phyloP scores from a whole-genome alignment of 441 rosid species.

The Populus hybrid region DNA sequence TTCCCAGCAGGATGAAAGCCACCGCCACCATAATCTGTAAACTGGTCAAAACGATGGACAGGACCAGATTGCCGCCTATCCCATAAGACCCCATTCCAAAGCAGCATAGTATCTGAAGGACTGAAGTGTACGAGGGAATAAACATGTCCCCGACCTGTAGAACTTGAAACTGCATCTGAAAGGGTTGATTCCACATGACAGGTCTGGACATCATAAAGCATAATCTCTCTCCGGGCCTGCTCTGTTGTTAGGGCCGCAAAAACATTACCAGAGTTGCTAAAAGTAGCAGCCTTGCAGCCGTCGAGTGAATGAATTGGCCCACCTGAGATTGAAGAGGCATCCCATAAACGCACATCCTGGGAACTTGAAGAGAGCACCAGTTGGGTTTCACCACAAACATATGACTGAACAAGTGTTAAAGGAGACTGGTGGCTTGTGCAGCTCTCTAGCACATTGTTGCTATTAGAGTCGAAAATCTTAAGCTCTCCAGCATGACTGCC shows the following conservation, averaged over 20 bases:
- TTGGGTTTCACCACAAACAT: constrained; percentile 56
- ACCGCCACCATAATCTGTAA: constrained; percentile 96
- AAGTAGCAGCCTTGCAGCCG: constrained; percentile 88
- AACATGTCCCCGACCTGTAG: constrained; percentile 67
- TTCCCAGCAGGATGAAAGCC: constrained; percentile 99
- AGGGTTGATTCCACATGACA: constrained; percentile 51
- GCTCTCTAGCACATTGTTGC: constrained; percentile 69
- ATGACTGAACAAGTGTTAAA: constrained; percentile 69
- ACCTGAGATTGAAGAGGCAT: constrained; percentile 61
- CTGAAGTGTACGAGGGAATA: constrained; percentile 88
- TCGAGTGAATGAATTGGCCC: constrained; percentile 79
- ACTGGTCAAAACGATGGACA: constrained; percentile 83
- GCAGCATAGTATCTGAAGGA: constrained; percentile 79
- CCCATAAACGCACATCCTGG: constrained; percentile 90
- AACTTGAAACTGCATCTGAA: constrained; percentile 52
- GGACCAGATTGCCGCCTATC: constrained; percentile 64
- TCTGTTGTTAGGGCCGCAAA: constrained; percentile 78
- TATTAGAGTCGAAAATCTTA: constrained; percentile 71
- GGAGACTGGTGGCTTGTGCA: constrained; percentile 80
- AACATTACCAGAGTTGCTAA: constrained; percentile 74
- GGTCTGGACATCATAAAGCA: constrained; percentile 83
- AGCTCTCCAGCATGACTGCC: constrained; percentile 93
- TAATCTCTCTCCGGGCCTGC: constrained; percentile 65
- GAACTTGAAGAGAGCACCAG: constrained; percentile 86
- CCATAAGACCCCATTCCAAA: constrained; percentile 97